Evolutionary conservation across 202 grass and related monocot genomes (phyloP).

Genomic region (Musa balbisiana): DNA sequence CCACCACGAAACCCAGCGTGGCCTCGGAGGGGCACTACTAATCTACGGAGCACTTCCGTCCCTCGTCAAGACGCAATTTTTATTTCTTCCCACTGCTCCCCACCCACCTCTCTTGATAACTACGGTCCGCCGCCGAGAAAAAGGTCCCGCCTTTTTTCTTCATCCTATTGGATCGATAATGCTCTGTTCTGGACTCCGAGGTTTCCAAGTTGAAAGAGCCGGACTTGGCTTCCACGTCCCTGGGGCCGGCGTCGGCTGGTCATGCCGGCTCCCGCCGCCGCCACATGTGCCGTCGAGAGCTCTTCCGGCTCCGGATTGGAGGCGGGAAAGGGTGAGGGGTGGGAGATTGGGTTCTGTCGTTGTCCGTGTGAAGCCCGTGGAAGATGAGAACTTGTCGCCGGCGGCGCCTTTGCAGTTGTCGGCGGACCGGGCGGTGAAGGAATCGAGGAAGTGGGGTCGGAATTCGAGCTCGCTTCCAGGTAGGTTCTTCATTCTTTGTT

Average conservation of each 20-base stretch:
- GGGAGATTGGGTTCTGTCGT: neutral
- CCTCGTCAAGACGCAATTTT: too few relatives aligned
- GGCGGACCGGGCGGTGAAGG: neutral
- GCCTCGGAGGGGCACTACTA: too few relatives aligned
- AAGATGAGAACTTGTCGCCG: slow-evolving; percentile 4
- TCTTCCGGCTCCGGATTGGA: neutral
- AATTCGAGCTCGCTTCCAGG: slow-evolving; percentile 1
- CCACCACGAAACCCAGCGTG: too few relatives aligned
- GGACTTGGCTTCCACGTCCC: neutral
- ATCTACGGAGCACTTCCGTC: too few relatives aligned
- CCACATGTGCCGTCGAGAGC: neutral
- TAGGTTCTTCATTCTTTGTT: neutral
- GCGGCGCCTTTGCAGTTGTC: neutral
- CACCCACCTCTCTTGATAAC: too few relatives aligned
- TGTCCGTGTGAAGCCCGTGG: neutral
- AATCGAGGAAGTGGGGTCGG: slow-evolving; percentile 1
- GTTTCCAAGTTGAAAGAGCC: neutral
- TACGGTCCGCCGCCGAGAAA: too few relatives aligned
- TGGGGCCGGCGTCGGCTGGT: neutral
- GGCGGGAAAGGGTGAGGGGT: neutral
- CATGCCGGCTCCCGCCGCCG: neutral
- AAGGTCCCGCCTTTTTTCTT: too few relatives aligned
- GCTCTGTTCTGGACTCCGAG: neutral
- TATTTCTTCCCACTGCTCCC: too few relatives aligned
- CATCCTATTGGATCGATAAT: neutral